Conservation (phyloP, 1,284 basidiomycete genomes). For the Tylopilus orsonianus region DNA sequence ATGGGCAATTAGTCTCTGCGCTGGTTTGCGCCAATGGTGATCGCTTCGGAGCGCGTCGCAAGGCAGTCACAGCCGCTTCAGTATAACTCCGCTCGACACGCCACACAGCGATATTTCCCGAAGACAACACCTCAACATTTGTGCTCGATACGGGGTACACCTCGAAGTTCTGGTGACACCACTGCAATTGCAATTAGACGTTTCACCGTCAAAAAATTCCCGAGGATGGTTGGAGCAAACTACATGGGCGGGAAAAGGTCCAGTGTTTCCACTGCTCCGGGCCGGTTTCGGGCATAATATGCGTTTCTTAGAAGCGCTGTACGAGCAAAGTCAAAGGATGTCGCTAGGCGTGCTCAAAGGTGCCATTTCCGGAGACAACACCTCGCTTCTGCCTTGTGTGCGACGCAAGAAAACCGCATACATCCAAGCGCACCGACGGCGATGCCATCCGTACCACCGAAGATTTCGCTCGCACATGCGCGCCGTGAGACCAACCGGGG, state of each 20-base stretch:
- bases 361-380: constrained; percentile 33
- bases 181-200: not conserved
- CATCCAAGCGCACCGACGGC: constrained; percentile 3
- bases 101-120: not conserved
- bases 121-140: too few species aligned
- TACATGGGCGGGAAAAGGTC: constrained; percentile 37
- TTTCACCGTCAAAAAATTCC: not conserved
- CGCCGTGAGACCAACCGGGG: constrained; percentile 6
- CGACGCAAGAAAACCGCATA: constrained; percentile 10
- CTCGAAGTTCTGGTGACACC: too few species aligned
- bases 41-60: too few species aligned
- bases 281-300: not conserved
- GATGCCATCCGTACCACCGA: constrained; percentile 15
- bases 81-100: not conserved
- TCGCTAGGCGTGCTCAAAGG: constrained; percentile 26
- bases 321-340: constrained; percentile 29
- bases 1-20: constrained; percentile 7
- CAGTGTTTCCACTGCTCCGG: not conserved
- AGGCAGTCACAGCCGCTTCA: too few species aligned
- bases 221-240: constrained; percentile 32
- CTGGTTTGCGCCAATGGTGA: too few species aligned
- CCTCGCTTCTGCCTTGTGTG: constrained; percentile 30
- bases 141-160: too few species aligned
- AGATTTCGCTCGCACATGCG: constrained; percentile 31
- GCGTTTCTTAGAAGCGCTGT: constrained; percentile 20